Percentiles rank a stretch among this genome's conserved stretches.
Conservation (phyloP, 768 basidiomycete genomes). For the Mycena crocata region DNA sequence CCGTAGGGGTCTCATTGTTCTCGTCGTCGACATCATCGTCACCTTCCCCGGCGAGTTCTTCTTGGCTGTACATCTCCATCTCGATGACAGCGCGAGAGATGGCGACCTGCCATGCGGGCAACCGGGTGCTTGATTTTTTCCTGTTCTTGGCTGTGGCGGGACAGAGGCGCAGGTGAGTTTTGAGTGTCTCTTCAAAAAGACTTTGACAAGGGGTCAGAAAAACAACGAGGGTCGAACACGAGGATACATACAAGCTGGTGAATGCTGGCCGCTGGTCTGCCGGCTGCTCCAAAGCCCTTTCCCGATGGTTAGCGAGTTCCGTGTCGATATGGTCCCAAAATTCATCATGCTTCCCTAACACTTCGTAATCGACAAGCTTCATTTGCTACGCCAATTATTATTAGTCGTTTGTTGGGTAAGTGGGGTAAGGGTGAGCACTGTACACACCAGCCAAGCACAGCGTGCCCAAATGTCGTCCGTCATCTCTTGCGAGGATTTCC, state of each 20-base stretch:
- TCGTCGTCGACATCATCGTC: not conserved
- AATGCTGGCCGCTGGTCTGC: not conserved
- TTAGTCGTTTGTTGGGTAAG: not conserved
- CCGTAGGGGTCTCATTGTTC: too few species aligned
- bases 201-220: not conserved
- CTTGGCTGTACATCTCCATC: not conserved
- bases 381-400: not conserved
- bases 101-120: not conserved
- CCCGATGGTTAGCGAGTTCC: not conserved
- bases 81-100: not conserved
- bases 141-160: not conserved
- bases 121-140: not conserved
- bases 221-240: not conserved
- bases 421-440: not conserved
- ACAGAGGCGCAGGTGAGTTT: not conserved
- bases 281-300: not conserved
- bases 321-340: conserved; percentile 5
- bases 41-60: conserved; percentile 3
- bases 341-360: not conserved
- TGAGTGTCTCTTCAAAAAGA: not conserved
- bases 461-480: not conserved
- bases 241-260: not conserved
- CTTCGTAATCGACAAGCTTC: not conserved
- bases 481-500: conserved; percentile 6
- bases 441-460: conserved; percentile 1